Conservation (phyloP, 192 early-diverging fungal species). For the Backusella australiensis region DNA sequence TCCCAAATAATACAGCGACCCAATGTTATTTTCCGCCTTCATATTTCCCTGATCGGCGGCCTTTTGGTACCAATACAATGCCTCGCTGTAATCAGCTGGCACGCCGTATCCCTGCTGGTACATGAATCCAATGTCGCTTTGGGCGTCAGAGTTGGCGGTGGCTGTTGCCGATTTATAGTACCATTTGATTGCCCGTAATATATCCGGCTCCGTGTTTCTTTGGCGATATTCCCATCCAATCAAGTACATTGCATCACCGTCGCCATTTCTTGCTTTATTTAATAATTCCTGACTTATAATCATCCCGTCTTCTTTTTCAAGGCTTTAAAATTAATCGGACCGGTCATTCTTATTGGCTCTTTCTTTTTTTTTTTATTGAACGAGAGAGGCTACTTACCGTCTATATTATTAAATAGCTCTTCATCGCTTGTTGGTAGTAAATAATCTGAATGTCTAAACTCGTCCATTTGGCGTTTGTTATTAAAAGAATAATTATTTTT, state of each 20-base stretch:
- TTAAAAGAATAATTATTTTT: not conserved
- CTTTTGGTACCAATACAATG: not conserved
- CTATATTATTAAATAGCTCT: not conserved
- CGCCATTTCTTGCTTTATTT: not conserved
- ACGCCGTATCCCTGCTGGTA: not conserved
- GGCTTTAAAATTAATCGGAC: conserved; percentile 6
- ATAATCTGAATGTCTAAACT: not conserved
- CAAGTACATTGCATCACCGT: not conserved
- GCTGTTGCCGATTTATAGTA: not conserved
- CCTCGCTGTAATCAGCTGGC: not conserved
- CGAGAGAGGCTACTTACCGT: not conserved
- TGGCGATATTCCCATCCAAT: not conserved
- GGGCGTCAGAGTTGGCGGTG: not conserved
- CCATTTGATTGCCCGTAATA: not conserved
- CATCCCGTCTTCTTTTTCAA: not conserved
- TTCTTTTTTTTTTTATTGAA: not conserved
- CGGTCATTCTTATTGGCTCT: not conserved
- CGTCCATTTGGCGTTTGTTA: not conserved
- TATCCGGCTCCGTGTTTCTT: not conserved
- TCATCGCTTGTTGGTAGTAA: not conserved
- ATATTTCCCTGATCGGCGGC: not conserved
- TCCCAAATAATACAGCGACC: not conserved
- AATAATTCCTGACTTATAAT: not conserved
- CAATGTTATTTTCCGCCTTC: not conserved
- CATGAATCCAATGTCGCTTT: not conserved